These are phyloP conservation scores for Salinomyces thailandicus DNA, from an alignment of 2,329 filamentous ascomycete species.

Conservation along the genomic window DNA sequence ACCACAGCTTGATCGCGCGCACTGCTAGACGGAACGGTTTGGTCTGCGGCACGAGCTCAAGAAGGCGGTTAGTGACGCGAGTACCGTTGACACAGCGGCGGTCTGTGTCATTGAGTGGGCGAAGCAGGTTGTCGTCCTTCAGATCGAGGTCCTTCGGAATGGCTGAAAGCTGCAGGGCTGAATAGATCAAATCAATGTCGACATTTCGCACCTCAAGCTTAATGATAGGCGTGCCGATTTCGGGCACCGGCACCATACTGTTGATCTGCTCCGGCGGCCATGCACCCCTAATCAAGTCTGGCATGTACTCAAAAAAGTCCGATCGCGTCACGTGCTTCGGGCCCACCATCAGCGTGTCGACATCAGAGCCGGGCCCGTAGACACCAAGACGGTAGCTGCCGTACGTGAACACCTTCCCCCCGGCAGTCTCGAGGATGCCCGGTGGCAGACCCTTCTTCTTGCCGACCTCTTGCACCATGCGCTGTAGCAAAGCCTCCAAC, in stretches of 20 bases:
- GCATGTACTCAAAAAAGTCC: constrained; percentile 87
- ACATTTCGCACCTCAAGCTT: constrained; percentile 87
- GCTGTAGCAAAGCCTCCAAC: constrained; percentile 68
- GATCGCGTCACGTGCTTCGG: constrained; percentile 80
- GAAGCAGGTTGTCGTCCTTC: constrained; percentile 72
- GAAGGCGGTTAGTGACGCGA: constrained; percentile 84
- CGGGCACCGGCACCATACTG: constrained; percentile 73
- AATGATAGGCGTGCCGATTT: constrained; percentile 93
- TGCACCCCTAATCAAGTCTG: constrained; percentile 65
- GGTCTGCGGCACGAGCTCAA: constrained; percentile 77
- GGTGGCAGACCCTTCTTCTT: constrained; percentile 62
- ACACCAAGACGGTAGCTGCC: constrained; percentile 93
- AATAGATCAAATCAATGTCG: constrained; percentile 79
- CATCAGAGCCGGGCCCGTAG: constrained; percentile 91
- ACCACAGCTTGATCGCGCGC: constrained; percentile 92
- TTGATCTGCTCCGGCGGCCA: constrained; percentile 69
- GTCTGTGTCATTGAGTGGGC: constrained; percentile 77
- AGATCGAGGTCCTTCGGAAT: constrained; percentile 55
- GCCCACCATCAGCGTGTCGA: constrained; percentile 87
- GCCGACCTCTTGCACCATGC: constrained; percentile 78
- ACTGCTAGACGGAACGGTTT: constrained; percentile 83
- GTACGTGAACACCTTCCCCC: constrained; percentile 90
- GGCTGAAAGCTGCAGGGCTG: constrained; percentile 32
- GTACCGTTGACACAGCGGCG: constrained; percentile 88
- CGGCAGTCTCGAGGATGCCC: constrained; percentile 68